A percentile compares a stretch with the other conserved stretches of the same genome.
Conservation (phyloP, 1,284 basidiomycete species). For the Malassezia vespertilionis region DNA sequence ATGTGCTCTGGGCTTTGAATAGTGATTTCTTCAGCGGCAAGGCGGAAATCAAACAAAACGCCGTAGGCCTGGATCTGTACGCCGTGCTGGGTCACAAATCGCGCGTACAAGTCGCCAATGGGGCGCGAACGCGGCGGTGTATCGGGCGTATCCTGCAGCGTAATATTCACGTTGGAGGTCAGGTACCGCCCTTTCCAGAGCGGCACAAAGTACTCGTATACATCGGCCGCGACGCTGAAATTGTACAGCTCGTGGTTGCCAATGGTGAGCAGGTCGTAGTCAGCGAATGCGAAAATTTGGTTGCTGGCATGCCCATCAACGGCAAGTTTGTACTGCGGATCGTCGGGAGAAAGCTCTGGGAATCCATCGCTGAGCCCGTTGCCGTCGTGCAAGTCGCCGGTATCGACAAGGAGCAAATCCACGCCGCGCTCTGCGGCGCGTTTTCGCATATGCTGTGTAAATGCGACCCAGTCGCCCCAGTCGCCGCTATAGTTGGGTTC, state of each 20-base stretch:
- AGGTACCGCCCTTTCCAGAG: conserved; percentile 27
- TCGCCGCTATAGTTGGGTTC: conserved; percentile 42
- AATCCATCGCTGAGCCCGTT: conserved; percentile 42
- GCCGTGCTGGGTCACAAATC: conserved; percentile 26
- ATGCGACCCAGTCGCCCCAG: conserved; percentile 47
- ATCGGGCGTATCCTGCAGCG: conserved; percentile 20
- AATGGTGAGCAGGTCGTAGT: conserved; percentile 72
- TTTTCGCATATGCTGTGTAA: conserved; percentile 37
- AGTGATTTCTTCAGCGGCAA: conserved; percentile 26
- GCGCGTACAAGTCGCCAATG: conserved; percentile 32
- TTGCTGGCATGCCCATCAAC: conserved; percentile 39
- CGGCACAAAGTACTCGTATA: conserved; percentile 67
- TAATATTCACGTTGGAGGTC: conserved; percentile 34
- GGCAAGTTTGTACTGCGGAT: background rate
- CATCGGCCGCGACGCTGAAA: conserved; percentile 64
- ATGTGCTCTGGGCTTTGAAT: conserved; percentile 36
- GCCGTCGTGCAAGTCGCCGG: conserved; percentile 43
- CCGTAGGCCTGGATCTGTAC: conserved; percentile 38
- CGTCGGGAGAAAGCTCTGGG: conserved; percentile 13
- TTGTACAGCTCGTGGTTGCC: conserved; percentile 83
- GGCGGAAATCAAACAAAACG: conserved; percentile 37
- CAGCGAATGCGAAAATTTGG: conserved; percentile 56
- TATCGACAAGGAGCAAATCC: conserved; percentile 45
- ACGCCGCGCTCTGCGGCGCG: conserved; percentile 29
- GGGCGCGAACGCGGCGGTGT: conserved; percentile 19